These are phyloP conservation scores for Emericellopsis terricola DNA, from an alignment of 495 filamentous ascomycete species.

Conservation along the genomic window DNA sequence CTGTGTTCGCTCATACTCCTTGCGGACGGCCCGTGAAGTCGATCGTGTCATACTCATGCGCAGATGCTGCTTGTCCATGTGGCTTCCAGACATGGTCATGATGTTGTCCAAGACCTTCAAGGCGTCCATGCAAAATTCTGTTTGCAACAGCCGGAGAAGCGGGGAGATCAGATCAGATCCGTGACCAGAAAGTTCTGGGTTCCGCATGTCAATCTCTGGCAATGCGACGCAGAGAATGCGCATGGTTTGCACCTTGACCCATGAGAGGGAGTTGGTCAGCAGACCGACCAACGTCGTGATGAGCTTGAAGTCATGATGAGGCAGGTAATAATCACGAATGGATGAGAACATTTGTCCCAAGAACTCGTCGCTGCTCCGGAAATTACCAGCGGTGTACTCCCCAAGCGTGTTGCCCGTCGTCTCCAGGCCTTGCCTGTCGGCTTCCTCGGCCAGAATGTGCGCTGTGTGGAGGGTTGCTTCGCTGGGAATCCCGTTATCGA, in stretches of 20 bases:
- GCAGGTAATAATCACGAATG: constrained; percentile 63
- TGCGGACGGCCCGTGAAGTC: constrained; percentile 65
- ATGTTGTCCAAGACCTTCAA: constrained; percentile 84
- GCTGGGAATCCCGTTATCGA: constrained; percentile 45
- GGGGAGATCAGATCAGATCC: constrained; percentile 93
- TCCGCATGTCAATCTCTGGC: constrained; percentile 84
- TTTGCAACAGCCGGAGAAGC: constrained; percentile 75
- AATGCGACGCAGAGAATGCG: constrained; percentile 72
- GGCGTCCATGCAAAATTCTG: constrained; percentile 82
- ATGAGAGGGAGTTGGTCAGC: constrained; percentile 68
- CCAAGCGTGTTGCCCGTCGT: constrained; percentile 43
- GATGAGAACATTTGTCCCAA: constrained; percentile 55
- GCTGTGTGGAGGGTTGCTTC: constrained; percentile 40
- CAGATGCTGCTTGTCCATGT: constrained; percentile 83
- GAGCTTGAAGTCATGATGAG: constrained; percentile 65
- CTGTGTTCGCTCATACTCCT: constrained; percentile 86
- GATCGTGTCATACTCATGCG: constrained; percentile 90
- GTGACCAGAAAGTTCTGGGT: constrained; percentile 73
- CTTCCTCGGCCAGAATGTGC: constrained; percentile 47
- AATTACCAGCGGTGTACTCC: constrained; percentile 49
- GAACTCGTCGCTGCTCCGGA: constrained; percentile 60
- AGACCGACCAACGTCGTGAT: constrained; percentile 84
- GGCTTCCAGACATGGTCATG: constrained; percentile 81
- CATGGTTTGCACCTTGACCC: constrained; percentile 87
- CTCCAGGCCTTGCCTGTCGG: constrained; percentile 45